Evolutionary conservation across 345 rosid genomes (phyloP), one percentile per base, ranked within the genome.

Genomic region (Carallia brachiata): DNA sequence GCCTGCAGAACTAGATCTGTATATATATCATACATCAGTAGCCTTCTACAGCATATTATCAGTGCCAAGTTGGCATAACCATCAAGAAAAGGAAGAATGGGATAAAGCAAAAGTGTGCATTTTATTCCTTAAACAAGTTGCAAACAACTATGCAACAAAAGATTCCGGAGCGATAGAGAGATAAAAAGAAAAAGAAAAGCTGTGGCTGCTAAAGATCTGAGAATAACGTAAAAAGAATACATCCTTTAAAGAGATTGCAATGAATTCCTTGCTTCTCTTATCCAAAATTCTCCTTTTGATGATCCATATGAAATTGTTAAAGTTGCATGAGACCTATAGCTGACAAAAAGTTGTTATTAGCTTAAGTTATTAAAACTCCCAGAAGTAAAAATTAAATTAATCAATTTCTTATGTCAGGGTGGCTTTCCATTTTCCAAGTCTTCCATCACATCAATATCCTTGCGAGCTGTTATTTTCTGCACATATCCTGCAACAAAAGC

Each of bases 381-480:
- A 18, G 34, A 61, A 37, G 27, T 13, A 5, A 53, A 39, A 31
- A 28, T 36, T 36, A 44, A 44, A 56, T 32, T 32, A 32, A 32
- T 32, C 34, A 32, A 9, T 57, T 28, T 17, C 67, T 58, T 4
- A 18, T 62, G 66, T 88, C 89, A 88, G 23, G 83, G 83, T 5
- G 60, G 34, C 34, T 56, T 56, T 56, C 60, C 60, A 56, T 56
- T 27, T 19, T 92, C 99, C 84, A 86, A 68, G 62, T 92, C 90
- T 83, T 86, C 60, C 97, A 92, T 95, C 52, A 85, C 80, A 23
- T 83, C 92, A 69, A 90, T 92, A 79, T 90, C 93, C 62, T 76
- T 88, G 62, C 97, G 89, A 72, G 93, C 84, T 75, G 99, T 95
- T 77, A 95, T 87, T 80, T 90, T 92, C 78, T 92, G 97, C 79